These are phyloP conservation scores for Chytriomyces sp. DNA, from an alignment of 192 early-diverging fungal species.

Conservation along the genomic window DNA sequence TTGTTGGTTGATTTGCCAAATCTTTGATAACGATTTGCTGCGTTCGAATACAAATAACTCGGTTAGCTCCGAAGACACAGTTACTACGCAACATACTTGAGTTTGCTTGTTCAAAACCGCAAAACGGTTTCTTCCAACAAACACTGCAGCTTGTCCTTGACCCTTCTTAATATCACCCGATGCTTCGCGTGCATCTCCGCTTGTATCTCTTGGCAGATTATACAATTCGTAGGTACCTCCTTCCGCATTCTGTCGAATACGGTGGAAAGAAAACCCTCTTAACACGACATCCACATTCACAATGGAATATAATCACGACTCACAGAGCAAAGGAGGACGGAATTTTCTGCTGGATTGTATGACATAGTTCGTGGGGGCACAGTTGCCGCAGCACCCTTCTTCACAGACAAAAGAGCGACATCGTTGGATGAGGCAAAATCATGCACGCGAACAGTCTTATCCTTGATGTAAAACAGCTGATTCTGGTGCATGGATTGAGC, in stretches of 20 bases:
- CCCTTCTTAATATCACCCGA: constrained; percentile 75
- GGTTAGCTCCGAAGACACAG: not conserved
- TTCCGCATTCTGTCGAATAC: constrained; percentile 64
- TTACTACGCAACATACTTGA: constrained; percentile 48
- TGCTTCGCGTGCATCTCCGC: constrained; percentile 62
- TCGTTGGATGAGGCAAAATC: constrained; percentile 83
- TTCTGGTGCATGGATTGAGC: constrained; percentile 85
- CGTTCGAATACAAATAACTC: not conserved
- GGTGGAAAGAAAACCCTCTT: not conserved
- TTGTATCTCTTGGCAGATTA: constrained; percentile 75
- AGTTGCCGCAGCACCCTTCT: constrained; percentile 69
- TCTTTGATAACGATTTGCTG: constrained; percentile 86
- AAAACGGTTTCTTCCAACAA: constrained; percentile 96
- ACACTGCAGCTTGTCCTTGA: constrained; percentile 80
- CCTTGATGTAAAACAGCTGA: constrained; percentile 86
- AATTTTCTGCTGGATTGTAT: constrained; percentile 93
- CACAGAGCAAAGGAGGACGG: constrained; percentile 84
- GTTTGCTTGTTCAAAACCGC: constrained; percentile 88
- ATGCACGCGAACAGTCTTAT: constrained; percentile 81
- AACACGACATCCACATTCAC: not conserved
- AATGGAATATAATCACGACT: not conserved
- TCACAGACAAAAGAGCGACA: constrained; percentile 76
- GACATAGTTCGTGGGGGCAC: constrained; percentile 82
- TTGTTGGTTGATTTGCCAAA: constrained; percentile 83
- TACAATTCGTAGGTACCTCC: constrained; percentile 93